A percentile compares a stretch with the other conserved stretches of the same genome.
These are phyloP conservation scores for Claviceps sorghi DNA, from an alignment of 2,329 filamentous ascomycete genomes.

Conservation along the genomic window DNA sequence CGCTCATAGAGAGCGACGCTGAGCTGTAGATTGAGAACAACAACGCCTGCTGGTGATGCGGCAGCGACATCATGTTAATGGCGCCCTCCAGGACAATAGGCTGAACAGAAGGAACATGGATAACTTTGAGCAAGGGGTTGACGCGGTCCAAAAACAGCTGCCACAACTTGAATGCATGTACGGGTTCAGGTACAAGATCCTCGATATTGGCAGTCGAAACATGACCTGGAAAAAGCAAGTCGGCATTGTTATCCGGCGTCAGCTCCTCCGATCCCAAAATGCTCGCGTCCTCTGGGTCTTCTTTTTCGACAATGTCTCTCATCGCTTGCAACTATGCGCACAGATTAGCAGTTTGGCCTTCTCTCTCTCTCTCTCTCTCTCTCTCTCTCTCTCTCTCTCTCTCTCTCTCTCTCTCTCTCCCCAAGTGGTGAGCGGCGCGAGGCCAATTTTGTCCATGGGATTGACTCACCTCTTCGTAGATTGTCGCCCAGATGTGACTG, in stretches of 20 bases:
- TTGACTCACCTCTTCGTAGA: slow-evolving; percentile 39
- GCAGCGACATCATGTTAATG: slow-evolving; percentile 38
- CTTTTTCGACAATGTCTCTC: slow-evolving; percentile 40
- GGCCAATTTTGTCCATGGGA: neutral
- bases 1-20: slow-evolving; percentile 39
- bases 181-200: slow-evolving; percentile 47
- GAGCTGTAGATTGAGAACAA: slow-evolving; percentile 53
- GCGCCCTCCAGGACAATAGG: slow-evolving; percentile 49
- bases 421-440: neutral
- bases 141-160: slow-evolving; percentile 60
- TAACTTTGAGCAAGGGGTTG: slow-evolving; percentile 57
- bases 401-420: no score
- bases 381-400: neutral
- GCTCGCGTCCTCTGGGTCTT: slow-evolving; percentile 33
- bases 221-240: slow-evolving; percentile 32
- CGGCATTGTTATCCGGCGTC: slow-evolving; percentile 38
- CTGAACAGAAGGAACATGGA: slow-evolving; percentile 58
- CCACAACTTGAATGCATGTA: slow-evolving; percentile 59
- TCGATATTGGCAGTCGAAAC: slow-evolving; percentile 25
- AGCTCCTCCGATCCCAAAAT: slow-evolving; percentile 32
- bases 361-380: neutral
- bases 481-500: slow-evolving; percentile 36
- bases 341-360: slow-evolving; percentile 7
- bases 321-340: slow-evolving; percentile 37
- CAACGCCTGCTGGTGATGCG: slow-evolving; percentile 44